Base-by-base conservation (phyloP, 495 filamentous ascomycete genomes). In the Aspergillus homomorphus region DNA sequence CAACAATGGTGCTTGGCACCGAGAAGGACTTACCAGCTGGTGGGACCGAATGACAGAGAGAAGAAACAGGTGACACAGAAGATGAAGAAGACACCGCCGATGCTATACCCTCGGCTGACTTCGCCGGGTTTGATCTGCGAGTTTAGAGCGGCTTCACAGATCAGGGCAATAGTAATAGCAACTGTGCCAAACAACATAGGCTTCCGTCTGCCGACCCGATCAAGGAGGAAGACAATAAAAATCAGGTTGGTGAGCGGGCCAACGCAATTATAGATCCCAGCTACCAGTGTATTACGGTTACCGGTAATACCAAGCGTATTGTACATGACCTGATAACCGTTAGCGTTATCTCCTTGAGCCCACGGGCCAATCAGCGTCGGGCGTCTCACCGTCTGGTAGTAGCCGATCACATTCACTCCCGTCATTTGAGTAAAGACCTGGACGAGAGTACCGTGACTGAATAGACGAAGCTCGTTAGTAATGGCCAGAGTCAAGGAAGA, bases 341-440 rank as follows among this genome's bases (percentile, higher is more conserved):
- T n/a, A n/a, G n/a, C n/a, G n/a, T n/a, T n/a, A n/a, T n/a, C n/a
- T n/a, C n/a, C n/a, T n/a, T n/a, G n/a, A n/a, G n/a, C n/a, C n/a
- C n/a, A n/a, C n/a, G n/a, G n/a, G n/a, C n/a, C n/a, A n/a, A n/a
- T n/a, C n/a, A n/a, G n/a, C n/a, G n/a, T n/a, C n/a, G n/a, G n/a
- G n/a, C n/a, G n/a, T n/a, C n/a, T n/a, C n/a, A n/a, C 76, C 0
- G 75, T 82, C 60, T 84, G 81, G 58, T 84, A 85, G 66, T 86
- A 85, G 46, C 76, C 73, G 54, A 86, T 84, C 21, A 86, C 82
- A 68, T 85, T 79, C 58, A 79, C 72, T 20, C 76, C 77, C n/a
- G 77, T 80, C 68, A 80, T 77, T 48, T 81, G 78, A 19, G 74
- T 74, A 49, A 77, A 74, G 16, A 66, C 66, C 54, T 77, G 72